Conservation (phyloP, 192 early-diverging fungal genomes). For the Neocallimastix lanati region DNA sequence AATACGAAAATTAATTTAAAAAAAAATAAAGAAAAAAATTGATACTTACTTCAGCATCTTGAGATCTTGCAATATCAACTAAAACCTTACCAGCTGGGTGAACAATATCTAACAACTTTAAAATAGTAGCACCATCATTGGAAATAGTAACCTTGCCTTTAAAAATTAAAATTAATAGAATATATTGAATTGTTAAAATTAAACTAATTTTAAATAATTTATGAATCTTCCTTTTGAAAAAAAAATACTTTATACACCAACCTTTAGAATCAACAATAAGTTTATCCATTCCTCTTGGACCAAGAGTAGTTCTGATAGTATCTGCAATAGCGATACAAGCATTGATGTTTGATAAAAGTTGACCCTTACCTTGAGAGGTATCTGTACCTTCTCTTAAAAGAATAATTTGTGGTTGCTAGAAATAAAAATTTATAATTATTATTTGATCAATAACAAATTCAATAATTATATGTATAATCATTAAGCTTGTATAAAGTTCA, state of each 20-base stretch:
- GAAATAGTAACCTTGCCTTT: slow-evolving; percentile 82
- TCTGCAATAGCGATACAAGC: slow-evolving; percentile 89
- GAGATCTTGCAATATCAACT: slow-evolving; percentile 92
- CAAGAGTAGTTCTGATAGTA: slow-evolving; percentile 85
- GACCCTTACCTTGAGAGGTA: slow-evolving; percentile 89
- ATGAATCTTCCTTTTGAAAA: no score
- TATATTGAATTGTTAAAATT: no score
- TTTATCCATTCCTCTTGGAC: slow-evolving; percentile 98
- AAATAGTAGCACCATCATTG: slow-evolving; percentile 97
- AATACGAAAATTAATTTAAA: no score
- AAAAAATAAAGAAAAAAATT: no score
- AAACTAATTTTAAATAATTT: no score
- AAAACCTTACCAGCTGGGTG: slow-evolving; percentile 96
- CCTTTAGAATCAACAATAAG: slow-evolving; percentile 86
- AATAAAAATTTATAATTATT: background rate
- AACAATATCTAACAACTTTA: slow-evolving; percentile 92
- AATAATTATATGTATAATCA: background rate
- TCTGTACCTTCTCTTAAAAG: slow-evolving; percentile 98
- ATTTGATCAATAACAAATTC: background rate
- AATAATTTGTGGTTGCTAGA: slow-evolving; percentile 91
- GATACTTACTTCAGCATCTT: slow-evolving; percentile 78
- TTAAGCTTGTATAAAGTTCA: no score
- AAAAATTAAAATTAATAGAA: no score
- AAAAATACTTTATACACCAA: slow-evolving; percentile 9
- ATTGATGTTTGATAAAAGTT: slow-evolving; percentile 94